phyloP scores from a whole-genome alignment of 345 rosid species.

The Brassica rapa region DNA sequence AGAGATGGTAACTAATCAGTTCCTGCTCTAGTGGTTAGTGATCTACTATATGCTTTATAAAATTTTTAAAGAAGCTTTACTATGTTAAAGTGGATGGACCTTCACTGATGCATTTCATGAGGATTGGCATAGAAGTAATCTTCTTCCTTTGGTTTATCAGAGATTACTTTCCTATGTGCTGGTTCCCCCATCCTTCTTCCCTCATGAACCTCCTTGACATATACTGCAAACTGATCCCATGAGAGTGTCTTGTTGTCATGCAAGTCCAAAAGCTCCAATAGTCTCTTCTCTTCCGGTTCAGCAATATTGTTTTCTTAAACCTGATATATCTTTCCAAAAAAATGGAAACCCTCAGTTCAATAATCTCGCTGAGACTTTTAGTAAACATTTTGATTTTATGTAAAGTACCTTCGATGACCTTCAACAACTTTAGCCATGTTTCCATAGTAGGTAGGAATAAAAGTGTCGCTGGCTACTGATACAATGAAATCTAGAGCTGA shows the following conservation, averaged over 20 bases:
- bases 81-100: background rate
- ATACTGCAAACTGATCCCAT: background rate
- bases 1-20: background rate
- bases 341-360: background rate
- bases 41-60: background rate
- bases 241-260: conserved; percentile 1
- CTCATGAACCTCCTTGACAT: background rate
- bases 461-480: conserved; percentile 75
- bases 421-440: conserved; percentile 98
- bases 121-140: conserved; percentile 96
- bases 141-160: conserved; percentile 87
- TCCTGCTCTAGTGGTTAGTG: background rate
- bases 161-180: conserved; percentile 51
- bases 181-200: conserved; percentile 57
- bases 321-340: conserved; percentile 62
- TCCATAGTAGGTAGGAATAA: conserved; percentile 89
- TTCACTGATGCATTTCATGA: conserved; percentile 67
- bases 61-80: background rate
- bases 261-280: conserved; percentile 1
- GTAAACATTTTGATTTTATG: background rate
- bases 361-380: background rate
- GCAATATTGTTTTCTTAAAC: conserved; percentile 62
- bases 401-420: conserved; percentile 85
- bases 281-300: conserved; percentile 45
- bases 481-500: conserved; percentile 91